Percentiles rank a stretch among this genome's conserved stretches.
These are phyloP conservation scores for Tolypocladium ovalisporum DNA, from an alignment of 2,329 filamentous ascomycete genomes.

Conservation along the genomic window DNA sequence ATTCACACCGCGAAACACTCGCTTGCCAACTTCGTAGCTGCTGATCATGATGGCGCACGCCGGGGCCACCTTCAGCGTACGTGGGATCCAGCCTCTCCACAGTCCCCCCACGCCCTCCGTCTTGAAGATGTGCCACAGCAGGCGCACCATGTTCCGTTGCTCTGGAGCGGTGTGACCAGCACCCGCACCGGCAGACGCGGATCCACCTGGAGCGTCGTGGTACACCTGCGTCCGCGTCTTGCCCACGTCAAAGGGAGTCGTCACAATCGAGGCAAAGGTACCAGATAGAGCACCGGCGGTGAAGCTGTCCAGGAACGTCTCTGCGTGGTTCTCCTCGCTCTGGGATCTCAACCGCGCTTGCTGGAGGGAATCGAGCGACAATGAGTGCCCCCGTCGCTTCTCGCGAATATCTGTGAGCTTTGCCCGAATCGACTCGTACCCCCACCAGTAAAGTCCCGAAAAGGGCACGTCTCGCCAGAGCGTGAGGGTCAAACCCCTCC, in stretches of 20 bases:
- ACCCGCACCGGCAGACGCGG: conserved; percentile 14
- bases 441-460: conserved; percentile 96
- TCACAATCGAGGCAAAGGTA: conserved; percentile 74
- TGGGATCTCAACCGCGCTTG: conserved; percentile 43
- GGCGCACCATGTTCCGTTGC: conserved; percentile 64
- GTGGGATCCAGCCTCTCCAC: conserved; percentile 84
- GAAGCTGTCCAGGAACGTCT: conserved; percentile 83
- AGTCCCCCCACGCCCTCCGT: conserved; percentile 73
- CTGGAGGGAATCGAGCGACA: conserved; percentile 24
- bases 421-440: conserved; percentile 77
- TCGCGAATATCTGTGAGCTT: conserved; percentile 59
- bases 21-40: conserved; percentile 93
- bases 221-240: conserved; percentile 91
- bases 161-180: conserved; percentile 45
- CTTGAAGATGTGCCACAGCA: conserved; percentile 84
- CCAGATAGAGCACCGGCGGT: conserved; percentile 75
- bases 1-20: conserved; percentile 69
- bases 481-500: conserved; percentile 82
- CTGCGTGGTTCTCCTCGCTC: conserved; percentile 57
- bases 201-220: conserved; percentile 35
- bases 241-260: conserved; percentile 93
- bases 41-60: conserved; percentile 99
- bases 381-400: conserved; percentile 29
- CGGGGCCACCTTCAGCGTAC: conserved; percentile 88
- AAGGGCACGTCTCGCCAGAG: conserved; percentile 97